Evolutionary conservation across 441 rosid species (phyloP).

Genomic region (Syzygium syzygioides): DNA sequence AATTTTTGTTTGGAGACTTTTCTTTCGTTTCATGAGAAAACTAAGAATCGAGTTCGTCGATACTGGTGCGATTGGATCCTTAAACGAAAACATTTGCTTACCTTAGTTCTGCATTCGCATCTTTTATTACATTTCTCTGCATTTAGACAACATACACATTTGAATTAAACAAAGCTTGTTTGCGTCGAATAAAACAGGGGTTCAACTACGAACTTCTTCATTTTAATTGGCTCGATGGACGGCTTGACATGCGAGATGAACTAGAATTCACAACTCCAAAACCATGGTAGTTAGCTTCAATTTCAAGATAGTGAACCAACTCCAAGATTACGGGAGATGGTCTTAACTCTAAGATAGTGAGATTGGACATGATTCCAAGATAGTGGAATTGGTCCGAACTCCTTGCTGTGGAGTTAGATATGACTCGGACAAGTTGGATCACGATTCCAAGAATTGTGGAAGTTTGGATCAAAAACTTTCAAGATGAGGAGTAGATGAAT

Average conservation of each 20-base stretch:
- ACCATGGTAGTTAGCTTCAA: not conserved
- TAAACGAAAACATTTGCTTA: not conserved
- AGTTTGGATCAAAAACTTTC: not conserved
- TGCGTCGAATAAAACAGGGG: not conserved
- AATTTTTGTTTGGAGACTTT: not conserved
- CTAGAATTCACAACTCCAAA: not conserved
- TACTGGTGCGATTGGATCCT: not conserved
- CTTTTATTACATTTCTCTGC: not conserved
- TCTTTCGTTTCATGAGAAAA: not conserved
- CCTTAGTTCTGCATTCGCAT: not conserved
- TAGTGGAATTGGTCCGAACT: not conserved
- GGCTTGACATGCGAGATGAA: not conserved
- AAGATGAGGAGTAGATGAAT: not conserved
- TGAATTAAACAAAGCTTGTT: not conserved
- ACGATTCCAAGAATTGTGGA: not conserved
- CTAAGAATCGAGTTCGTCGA: not conserved
- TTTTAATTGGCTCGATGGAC: not conserved
- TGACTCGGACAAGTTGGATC: not conserved
- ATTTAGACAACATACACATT: not conserved
- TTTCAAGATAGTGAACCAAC: not conserved
- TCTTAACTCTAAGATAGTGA: not conserved
- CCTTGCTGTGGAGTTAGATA: not conserved
- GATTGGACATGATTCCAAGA: not conserved
- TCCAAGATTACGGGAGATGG: not conserved
- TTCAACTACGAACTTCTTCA: not conserved